phyloP scores from a whole-genome alignment of 306 rosid species.

The Quillaja saponaria region DNA sequence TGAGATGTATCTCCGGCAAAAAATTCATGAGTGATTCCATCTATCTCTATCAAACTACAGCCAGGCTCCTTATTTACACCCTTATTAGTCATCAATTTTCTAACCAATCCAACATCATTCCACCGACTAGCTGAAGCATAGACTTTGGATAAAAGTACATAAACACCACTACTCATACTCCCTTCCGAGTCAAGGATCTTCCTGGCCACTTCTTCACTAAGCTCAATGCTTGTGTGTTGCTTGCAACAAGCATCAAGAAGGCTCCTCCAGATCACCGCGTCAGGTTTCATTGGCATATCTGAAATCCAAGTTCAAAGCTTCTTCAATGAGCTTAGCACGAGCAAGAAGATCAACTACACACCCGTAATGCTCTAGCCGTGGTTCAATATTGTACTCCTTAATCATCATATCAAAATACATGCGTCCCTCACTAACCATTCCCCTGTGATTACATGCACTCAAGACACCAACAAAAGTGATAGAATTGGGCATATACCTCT shows the following conservation, averaged over 20 bases:
- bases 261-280: slow-evolving; percentile 81
- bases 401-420: slow-evolving; percentile 60
- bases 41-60: slow-evolving; percentile 66
- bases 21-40: slow-evolving; percentile 69
- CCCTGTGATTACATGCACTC: slow-evolving; percentile 77
- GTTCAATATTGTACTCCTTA: slow-evolving; percentile 51
- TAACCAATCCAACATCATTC: slow-evolving; percentile 68
- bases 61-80: slow-evolving; percentile 75
- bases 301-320: slow-evolving; percentile 64
- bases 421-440: slow-evolving; percentile 62
- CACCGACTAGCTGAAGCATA: slow-evolving; percentile 72
- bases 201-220: slow-evolving; percentile 60
- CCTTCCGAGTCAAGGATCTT: slow-evolving; percentile 53
- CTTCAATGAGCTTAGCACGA: slow-evolving; percentile 57
- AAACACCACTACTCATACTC: slow-evolving; percentile 57
- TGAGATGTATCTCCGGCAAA: slow-evolving; percentile 82
- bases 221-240: slow-evolving; percentile 66
- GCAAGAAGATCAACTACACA: slow-evolving; percentile 80
- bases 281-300: slow-evolving; percentile 72
- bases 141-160: slow-evolving; percentile 69
- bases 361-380: slow-evolving; percentile 73
- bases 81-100: slow-evolving; percentile 64
- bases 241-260: slow-evolving; percentile 73
- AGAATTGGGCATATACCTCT: slow-evolving; percentile 53
- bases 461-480: slow-evolving; percentile 72